phyloP scores from a whole-genome alignment of 208 protist genomes.

The Phytomonas francai region DNA sequence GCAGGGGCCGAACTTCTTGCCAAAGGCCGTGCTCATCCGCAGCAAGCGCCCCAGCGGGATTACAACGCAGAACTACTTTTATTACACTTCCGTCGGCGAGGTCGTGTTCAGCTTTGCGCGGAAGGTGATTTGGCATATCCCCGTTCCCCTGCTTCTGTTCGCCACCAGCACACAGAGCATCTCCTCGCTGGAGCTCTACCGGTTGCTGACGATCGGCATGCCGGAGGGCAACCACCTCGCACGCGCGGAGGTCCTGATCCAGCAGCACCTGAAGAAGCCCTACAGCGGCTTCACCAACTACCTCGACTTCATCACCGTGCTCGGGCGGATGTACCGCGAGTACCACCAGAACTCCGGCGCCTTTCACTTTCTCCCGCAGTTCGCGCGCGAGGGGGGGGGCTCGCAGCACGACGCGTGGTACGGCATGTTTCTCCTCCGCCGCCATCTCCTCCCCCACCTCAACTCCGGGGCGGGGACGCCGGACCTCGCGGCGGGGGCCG shows the following conservation, averaged over 20 bases:
- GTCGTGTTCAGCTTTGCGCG: slow-evolving; percentile 83
- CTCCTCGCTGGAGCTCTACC: slow-evolving; percentile 51
- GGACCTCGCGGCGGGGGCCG: slow-evolving; percentile 49
- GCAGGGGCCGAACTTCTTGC: slow-evolving; percentile 92
- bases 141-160: slow-evolving; percentile 63
- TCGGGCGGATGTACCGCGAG: slow-evolving; percentile 76
- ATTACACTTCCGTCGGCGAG: slow-evolving; percentile 92
- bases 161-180: slow-evolving; percentile 49
- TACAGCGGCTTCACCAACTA: slow-evolving; percentile 68
- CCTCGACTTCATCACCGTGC: slow-evolving; percentile 67
- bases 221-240: slow-evolving; percentile 38
- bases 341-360: slow-evolving; percentile 59
- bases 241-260: slow-evolving; percentile 81
- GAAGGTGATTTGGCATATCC: slow-evolving; percentile 83
- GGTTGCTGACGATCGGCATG: slow-evolving; percentile 63
- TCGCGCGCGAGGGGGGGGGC: slow-evolving; percentile 21
- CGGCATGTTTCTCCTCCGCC: slow-evolving; percentile 83
- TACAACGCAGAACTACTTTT: slow-evolving; percentile 93
- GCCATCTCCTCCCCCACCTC: slow-evolving; percentile 84
- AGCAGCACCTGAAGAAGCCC: slow-evolving; percentile 76
- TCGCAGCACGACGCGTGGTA: slow-evolving; percentile 89
- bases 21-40: slow-evolving; percentile 92
- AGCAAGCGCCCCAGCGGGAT: slow-evolving; percentile 92
- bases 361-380: slow-evolving; percentile 79
- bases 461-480: slow-evolving; percentile 60